Base-by-base conservation (phyloP, 768 basidiomycete species). In the Kondoa malvinella region DNA sequence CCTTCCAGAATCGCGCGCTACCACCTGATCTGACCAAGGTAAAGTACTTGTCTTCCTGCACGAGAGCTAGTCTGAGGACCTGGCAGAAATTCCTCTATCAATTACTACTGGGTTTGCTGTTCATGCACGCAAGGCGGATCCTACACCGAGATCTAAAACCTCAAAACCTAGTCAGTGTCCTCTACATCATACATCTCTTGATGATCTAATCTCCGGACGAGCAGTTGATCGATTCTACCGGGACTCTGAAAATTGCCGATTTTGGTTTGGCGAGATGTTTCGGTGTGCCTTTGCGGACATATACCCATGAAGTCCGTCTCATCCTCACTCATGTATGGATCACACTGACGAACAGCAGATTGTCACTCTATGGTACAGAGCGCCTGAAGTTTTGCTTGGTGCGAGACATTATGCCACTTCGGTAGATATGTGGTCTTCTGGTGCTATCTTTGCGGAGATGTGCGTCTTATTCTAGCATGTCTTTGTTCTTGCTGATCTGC, bases 371-470 rank as follows among this genome's bases (percentile, higher is more conserved):
- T 99, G 95, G 95, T 99, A 99, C 77, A 89, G 95, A 62, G 90
- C 92, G 2, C 95, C 95, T 1, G 95, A 99, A 77, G 94, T 99
- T 62, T 81, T 99, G n/a, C 85, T 99, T 1, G 94, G 94, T 32
- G 87, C 89, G 2, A 85, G 92, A 56, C 92, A 97, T 77, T 99
- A 99, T 79, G 87, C 90, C 17, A 99, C 95, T 1, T 89, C 91
- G 2, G 88, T 99, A 74, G 95, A 99, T 79, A 95, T 96, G 90
- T 99, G 95, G 95, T 92, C 90, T n/a, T 92, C 97, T 26, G 95
- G 78, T 0, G 95, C 92, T 75, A 97, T 99, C 76, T 90, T 95
- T 75, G 94, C 94, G 4, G 95, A 99, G 80, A 96, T 97, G 94
- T 87, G n/a, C n/a, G n/a, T n/a, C n/a, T n/a, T n/a, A n/a, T n/a